phyloP scores from a whole-genome alignment of 306 rosid genomes.

The Alnus glutinosa region DNA sequence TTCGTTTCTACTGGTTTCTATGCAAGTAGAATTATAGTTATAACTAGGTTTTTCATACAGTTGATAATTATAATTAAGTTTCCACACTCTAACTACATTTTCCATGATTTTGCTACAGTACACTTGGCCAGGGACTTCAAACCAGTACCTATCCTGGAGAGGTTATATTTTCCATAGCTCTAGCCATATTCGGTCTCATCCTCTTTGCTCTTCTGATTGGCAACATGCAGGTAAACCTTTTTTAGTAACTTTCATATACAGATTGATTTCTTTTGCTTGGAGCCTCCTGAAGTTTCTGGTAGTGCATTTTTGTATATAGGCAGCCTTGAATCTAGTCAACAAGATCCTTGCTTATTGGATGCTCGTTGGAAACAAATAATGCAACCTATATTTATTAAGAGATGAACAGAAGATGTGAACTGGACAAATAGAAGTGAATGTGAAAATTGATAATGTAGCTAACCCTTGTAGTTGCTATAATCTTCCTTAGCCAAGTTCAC shows the following conservation, averaged over 20 bases:
- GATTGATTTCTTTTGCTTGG: not conserved
- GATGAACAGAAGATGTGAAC: not conserved
- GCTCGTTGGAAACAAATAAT: not conserved
- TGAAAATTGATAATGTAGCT: not conserved
- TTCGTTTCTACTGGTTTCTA: not conserved
- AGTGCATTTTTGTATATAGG: not conserved
- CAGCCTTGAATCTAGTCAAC: not conserved
- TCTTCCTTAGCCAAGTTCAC: not conserved
- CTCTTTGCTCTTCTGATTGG: conserved; percentile 98
- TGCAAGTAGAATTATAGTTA: not conserved
- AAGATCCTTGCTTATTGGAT: not conserved
- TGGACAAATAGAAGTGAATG: not conserved
- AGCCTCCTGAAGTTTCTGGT: not conserved
- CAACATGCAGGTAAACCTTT: conserved; percentile 89
- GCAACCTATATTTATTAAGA: not conserved
- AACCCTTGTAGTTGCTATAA: not conserved
- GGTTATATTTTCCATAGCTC: conserved; percentile 90
- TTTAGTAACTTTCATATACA: no score
- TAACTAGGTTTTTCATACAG: not conserved
- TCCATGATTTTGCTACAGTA: conserved; percentile 53
- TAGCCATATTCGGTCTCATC: conserved; percentile 88
- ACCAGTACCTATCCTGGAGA: conserved; percentile 93
- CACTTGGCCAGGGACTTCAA: conserved; percentile 96
- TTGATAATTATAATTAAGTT: not conserved
- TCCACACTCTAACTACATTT: conserved; percentile 6